A percentile compares a stretch with the other conserved stretches of the same genome.
Evolutionary conservation across 139 green algal genomes (phyloP).

Genomic region (Raphidocelis subcapitata): DNA sequence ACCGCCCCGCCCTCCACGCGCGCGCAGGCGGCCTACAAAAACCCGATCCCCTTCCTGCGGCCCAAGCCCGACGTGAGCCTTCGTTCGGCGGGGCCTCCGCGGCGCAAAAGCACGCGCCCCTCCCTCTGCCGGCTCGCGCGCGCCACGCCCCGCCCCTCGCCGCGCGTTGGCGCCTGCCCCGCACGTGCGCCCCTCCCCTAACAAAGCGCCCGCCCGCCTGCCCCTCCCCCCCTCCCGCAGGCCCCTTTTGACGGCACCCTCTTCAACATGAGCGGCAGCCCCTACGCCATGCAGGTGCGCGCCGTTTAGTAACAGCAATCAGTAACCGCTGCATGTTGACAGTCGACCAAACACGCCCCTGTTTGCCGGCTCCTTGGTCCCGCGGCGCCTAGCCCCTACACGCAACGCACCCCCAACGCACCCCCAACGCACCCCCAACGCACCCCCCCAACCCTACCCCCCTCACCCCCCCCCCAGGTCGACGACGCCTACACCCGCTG

Average conservation of each 20-base stretch:
- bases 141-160: too few relatives aligned
- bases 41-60: conserved; percentile 68
- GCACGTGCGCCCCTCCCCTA: background rate
- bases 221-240: conserved; percentile 11
- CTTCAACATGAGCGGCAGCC: conserved; percentile 55
- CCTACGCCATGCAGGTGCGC: conserved; percentile 55
- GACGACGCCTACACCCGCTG: conserved; percentile 63
- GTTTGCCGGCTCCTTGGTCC: too few relatives aligned
- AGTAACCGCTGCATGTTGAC: too few relatives aligned
- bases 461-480: conserved; percentile 33
- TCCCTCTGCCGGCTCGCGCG: too few relatives aligned
- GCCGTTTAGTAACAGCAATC: conserved; percentile 2
- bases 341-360: too few relatives aligned
- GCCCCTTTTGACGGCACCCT: conserved; percentile 41
- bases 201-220: background rate
- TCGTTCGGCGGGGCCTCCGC: too few relatives aligned
- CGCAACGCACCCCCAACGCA: too few relatives aligned
- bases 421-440: too few relatives aligned
- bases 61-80: conserved; percentile 47
- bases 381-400: too few relatives aligned
- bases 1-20: background rate
- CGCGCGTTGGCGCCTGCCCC: background rate
- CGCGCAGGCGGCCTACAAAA: conserved; percentile 68
- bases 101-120: too few relatives aligned
- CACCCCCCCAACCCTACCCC: too few relatives aligned